Base-by-base conservation (phyloP, 2,329 filamentous ascomycete genomes). In the Talaromyces pinophilus region DNA sequence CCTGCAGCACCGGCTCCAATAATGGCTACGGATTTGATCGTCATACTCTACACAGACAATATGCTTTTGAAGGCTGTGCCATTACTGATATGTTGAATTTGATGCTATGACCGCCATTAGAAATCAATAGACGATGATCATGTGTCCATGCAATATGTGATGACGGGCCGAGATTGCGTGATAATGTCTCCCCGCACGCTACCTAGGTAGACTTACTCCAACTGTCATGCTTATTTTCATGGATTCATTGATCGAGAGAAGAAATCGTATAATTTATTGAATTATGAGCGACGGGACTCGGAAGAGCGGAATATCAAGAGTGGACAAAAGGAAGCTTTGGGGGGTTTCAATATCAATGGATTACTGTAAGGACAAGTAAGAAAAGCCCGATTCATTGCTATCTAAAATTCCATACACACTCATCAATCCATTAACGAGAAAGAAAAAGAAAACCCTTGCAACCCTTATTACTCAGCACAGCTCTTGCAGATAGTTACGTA, bases 1-100 rank as follows among this genome's bases (percentile, higher is more conserved):
- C 73, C 73, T 64, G 73, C 67, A 44, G 73, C 73, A 17, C 76
- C 76, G 25, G 75, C 71, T 42, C 75, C 74, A 48, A 74, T 72
- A 40, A 76, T 67, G n/a, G 75, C 73, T 13, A 77, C 70, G 50
- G 64, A 66, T 66, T 70, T 67, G 59, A 68, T 48, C n/a, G 64
- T 33, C 61, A 63, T 63, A 22, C 33, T 38, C 52, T 57, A 35
- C 30, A 57, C 28, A 35, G 10, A 35, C 6, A 35, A 35, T 33
- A 33, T n/a, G 13, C 11, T 2, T 57, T 17, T 57, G n/a, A 40
- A 3, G 0, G 3, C 5, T 25, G 33, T 57, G 19, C 33, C 33
- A 25, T 40, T 19, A 19, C 19, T 22, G 5, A 8, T 57, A 15
- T 38, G 2, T 8, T 25, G 11, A 57, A 8, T 5, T 22, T 5